phyloP scores from a whole-genome alignment of 768 basidiomycete genomes.

The Jaapia argillacea region DNA sequence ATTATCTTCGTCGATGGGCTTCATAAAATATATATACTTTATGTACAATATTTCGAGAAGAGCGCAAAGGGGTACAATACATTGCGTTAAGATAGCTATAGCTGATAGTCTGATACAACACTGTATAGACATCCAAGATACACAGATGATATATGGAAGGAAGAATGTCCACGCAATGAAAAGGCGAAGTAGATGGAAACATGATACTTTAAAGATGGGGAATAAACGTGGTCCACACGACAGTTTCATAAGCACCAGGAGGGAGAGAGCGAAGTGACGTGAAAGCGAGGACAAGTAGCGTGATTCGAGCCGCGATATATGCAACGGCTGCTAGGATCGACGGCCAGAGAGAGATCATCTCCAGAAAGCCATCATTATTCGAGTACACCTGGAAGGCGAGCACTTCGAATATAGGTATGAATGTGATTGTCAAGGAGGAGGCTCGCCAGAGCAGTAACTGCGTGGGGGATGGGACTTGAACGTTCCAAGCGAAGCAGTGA shows the following conservation, averaged over 20 bases:
- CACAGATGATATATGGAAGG: too few species aligned
- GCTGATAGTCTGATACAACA: too few species aligned
- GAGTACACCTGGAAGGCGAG: background rate
- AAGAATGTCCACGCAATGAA: too few species aligned
- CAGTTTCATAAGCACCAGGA: background rate
- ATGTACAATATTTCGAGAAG: too few species aligned
- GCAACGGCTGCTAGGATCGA: background rate
- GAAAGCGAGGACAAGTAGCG: background rate
- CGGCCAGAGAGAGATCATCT: background rate
- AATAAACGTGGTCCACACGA: slow-evolving; percentile 15
- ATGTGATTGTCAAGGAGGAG: background rate
- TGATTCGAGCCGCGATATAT: background rate
- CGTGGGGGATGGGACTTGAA: background rate
- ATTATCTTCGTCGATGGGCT: too few species aligned
- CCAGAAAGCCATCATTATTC: background rate
- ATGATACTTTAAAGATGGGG: slow-evolving; percentile 8
- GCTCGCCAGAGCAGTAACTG: background rate
- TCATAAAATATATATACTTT: too few species aligned
- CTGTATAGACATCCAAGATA: too few species aligned
- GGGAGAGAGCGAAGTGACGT: background rate
- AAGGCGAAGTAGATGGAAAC: too few species aligned
- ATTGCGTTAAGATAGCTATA: too few species aligned
- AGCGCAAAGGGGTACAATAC: too few species aligned
- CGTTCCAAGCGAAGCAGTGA: background rate
- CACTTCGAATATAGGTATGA: background rate